These are phyloP conservation scores for Cupressus sempervirens DNA, from an alignment of 75 land plant species.

Conservation along the genomic window DNA sequence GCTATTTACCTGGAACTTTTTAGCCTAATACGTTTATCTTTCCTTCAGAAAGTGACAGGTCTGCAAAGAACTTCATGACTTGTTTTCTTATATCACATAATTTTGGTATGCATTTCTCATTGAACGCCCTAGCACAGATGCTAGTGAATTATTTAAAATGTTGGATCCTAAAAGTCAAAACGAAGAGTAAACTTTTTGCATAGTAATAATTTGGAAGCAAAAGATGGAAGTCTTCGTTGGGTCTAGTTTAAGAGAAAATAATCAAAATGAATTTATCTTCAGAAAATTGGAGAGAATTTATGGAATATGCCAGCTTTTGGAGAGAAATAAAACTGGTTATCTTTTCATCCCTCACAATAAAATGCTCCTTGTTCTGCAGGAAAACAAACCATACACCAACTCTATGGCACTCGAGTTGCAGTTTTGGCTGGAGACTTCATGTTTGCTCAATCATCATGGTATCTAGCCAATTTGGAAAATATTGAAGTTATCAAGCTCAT, in stretches of 20 bases:
- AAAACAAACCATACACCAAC: conserved; percentile 83
- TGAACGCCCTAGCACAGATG: not conserved
- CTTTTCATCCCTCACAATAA: not conserved
- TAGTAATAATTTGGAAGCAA: not conserved
- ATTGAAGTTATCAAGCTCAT: conserved; percentile 97
- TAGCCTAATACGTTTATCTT: not conserved
- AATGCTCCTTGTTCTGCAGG: conserved; percentile 40
- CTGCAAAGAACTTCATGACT: not conserved
- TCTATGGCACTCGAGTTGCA: conserved; percentile 90
- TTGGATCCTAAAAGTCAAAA: not conserved
- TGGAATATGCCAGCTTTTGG: not conserved
- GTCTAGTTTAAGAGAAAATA: not conserved
- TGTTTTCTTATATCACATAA: not conserved
- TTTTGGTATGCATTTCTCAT: not conserved
- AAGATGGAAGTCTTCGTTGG: not conserved
- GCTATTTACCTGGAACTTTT: not conserved
- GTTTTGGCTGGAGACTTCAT: conserved; percentile 97
- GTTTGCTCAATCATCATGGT: conserved; percentile 99
- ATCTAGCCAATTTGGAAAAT: conserved; percentile 94
- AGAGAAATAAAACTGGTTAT: not conserved
- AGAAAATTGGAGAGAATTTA: not conserved
- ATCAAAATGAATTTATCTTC: not conserved
- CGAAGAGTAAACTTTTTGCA: not conserved
- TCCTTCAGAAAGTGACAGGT: not conserved
- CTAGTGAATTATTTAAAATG: not conserved